Evolutionary conservation across 805 yeast genomes (phyloP).

Genomic region (Metschnikowia henanensis): DNA sequence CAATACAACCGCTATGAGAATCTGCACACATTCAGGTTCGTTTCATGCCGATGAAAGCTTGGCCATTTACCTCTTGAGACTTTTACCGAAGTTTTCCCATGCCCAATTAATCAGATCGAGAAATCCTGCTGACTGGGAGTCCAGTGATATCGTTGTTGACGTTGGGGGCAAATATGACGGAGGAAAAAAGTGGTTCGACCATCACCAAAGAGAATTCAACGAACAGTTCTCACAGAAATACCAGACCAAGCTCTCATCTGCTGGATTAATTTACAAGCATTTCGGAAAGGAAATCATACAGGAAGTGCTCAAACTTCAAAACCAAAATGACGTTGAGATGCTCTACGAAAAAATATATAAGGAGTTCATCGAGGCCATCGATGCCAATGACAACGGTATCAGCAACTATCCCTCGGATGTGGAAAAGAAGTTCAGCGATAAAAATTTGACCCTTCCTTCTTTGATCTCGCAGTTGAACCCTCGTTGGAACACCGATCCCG

Average conservation of each 20-base stretch:
- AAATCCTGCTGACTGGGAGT: slow-evolving; percentile 78
- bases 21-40: slow-evolving; percentile 90
- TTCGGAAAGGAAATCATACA: slow-evolving; percentile 71
- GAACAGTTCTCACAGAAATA: slow-evolving; percentile 66
- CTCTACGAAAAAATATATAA: slow-evolving; percentile 78
- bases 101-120: slow-evolving; percentile 82
- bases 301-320: slow-evolving; percentile 46
- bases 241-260: slow-evolving; percentile 84
- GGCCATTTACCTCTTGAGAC: slow-evolving; percentile 82
- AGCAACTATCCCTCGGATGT: slow-evolving; percentile 58
- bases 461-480: slow-evolving; percentile 83
- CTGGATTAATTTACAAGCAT: slow-evolving; percentile 90
- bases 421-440: slow-evolving; percentile 66
- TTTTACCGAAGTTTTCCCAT: slow-evolving; percentile 64
- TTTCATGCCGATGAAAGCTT: slow-evolving; percentile 97
- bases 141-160: slow-evolving; percentile 90
- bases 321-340: slow-evolving; percentile 47
- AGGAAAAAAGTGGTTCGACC: slow-evolving; percentile 83
- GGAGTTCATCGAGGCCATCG: slow-evolving; percentile 87
- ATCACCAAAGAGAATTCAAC: slow-evolving; percentile 90
- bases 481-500: slow-evolving; percentile 70
- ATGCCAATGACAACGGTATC: slow-evolving; percentile 96
- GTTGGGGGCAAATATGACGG: slow-evolving; percentile 87
- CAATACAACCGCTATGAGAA: slow-evolving; percentile 40
- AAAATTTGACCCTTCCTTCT: slow-evolving; percentile 74